Evolutionary conservation across 2,329 filamentous ascomycete species (phyloP).

Genomic region (Aspergillus sojae): DNA sequence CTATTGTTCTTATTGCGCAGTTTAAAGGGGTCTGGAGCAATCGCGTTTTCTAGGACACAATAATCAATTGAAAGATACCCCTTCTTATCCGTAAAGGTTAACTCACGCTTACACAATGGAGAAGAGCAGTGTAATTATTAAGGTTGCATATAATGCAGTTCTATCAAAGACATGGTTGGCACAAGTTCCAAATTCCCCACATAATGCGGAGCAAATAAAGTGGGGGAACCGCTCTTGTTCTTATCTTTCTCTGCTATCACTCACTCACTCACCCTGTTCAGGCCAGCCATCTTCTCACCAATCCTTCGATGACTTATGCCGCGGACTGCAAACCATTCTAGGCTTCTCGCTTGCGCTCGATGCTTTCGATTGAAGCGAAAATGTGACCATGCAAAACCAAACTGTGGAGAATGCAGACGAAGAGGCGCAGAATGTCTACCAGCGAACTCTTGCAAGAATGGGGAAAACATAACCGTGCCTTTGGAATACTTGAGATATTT

Average conservation of each 20-base stretch:
- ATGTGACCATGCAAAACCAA: slow-evolving; percentile 33
- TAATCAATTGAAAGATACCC: neutral
- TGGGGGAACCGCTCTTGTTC: neutral
- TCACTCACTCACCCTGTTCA: neutral
- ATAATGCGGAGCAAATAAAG: neutral
- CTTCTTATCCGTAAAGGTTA: neutral
- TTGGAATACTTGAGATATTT: slow-evolving; percentile 28
- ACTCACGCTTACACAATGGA: neutral
- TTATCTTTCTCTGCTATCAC: slow-evolving; percentile 1
- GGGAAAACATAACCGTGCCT: slow-evolving; percentile 29
- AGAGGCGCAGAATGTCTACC: slow-evolving; percentile 32
- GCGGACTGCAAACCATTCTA: slow-evolving; percentile 16
- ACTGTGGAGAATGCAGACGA: slow-evolving; percentile 31
- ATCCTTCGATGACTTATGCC: slow-evolving; percentile 7
- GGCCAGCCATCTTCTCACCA: neutral
- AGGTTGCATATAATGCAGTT: neutral
- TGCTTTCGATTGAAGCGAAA: slow-evolving; percentile 34
- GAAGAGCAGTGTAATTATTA: neutral
- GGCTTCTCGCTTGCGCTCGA: slow-evolving; percentile 30
- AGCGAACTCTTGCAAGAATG: slow-evolving; percentile 25
- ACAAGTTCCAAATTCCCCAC: slow-evolving; percentile 3
- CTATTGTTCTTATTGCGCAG: too few relatives aligned
- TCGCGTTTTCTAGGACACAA: neutral
- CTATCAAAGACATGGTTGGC: neutral
- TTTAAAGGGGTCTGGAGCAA: too few relatives aligned